Conservation (phyloP, 139 green algal species). For the Coccomyxa sp. region DNA sequence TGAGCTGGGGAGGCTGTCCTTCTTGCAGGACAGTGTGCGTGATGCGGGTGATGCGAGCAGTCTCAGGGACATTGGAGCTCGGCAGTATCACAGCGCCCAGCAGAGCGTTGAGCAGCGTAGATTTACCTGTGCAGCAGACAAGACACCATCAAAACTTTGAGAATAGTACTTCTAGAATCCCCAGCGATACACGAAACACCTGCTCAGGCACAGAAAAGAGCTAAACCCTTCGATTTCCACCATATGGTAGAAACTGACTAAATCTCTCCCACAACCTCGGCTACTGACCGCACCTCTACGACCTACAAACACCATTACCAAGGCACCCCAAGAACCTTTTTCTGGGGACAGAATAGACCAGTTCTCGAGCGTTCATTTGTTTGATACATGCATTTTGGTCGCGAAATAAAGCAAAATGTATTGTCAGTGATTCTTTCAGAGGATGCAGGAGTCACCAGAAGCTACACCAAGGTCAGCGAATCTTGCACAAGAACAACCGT, state of each 20-base stretch:
- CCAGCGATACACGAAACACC: neutral
- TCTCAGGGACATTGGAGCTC: constrained; percentile 56
- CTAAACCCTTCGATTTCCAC: neutral
- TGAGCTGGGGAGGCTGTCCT: neutral
- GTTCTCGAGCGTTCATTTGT: neutral
- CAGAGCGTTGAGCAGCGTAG: constrained; percentile 66
- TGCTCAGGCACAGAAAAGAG: neutral
- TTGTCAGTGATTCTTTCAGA: neutral
- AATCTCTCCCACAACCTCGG: neutral
- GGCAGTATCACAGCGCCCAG: constrained; percentile 48
- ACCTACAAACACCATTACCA: neutral
- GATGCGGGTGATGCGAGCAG: constrained; percentile 25
- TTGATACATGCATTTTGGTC: neutral
- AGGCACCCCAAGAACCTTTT: neutral
- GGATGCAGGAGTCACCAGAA: neutral
- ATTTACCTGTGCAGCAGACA: constrained; percentile 51
- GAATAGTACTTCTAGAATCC: too few species aligned
- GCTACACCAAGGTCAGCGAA: neutral
- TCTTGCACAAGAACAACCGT: neutral
- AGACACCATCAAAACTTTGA: neutral
- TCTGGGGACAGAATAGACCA: neutral
- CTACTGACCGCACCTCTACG: too few species aligned
- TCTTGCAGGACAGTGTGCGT: constrained; percentile 3
- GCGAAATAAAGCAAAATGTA: neutral
- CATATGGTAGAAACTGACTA: neutral